These are phyloP conservation scores for Hypoxylon sp. DNA, from an alignment of 2,329 filamentous ascomycete genomes.

Conservation along the genomic window DNA sequence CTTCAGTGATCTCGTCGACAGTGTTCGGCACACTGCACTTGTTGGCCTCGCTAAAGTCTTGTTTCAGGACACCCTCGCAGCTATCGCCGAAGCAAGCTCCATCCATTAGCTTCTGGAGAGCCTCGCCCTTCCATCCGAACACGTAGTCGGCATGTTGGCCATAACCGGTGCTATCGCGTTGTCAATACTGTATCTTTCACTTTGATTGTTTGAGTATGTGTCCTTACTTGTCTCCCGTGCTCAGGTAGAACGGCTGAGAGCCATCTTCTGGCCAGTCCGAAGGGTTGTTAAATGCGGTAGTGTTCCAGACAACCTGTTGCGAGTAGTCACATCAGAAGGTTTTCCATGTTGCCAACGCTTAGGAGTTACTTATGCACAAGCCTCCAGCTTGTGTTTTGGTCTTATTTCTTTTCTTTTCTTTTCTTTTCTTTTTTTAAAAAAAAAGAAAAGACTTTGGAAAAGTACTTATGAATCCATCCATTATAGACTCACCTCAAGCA, in stretches of 20 bases:
- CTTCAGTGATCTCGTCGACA: conserved; percentile 44
- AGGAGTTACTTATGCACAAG: too few relatives aligned
- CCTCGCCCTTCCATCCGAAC: conserved; percentile 44
- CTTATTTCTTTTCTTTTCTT: too few relatives aligned
- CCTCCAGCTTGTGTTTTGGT: too few relatives aligned
- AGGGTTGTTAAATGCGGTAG: conserved; percentile 45
- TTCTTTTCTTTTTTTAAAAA: too few relatives aligned
- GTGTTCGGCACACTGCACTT: conserved; percentile 43
- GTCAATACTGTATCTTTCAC: conserved; percentile 1
- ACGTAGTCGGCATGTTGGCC: conserved; percentile 46
- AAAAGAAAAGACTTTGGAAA: too few relatives aligned
- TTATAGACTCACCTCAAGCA: conserved; percentile 63
- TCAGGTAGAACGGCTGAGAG: conserved; percentile 46
- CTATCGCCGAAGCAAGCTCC: conserved; percentile 43
- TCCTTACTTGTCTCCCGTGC: conserved; percentile 43
- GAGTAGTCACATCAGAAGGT: neutral
- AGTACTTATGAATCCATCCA: too few relatives aligned
- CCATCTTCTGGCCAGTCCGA: conserved; percentile 46
- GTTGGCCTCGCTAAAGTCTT: conserved; percentile 38
- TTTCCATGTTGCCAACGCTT: too few relatives aligned
- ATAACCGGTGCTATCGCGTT: conserved; percentile 39
- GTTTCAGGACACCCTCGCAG: conserved; percentile 40
- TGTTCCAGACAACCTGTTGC: conserved; percentile 58
- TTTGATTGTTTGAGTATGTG: neutral
- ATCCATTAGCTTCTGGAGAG: conserved; percentile 45